Evolutionary conservation across 2,329 filamentous ascomycete species (phyloP), one percentile per base, ranked within the genome.

Genomic region (Diaporthe sp.): DNA sequence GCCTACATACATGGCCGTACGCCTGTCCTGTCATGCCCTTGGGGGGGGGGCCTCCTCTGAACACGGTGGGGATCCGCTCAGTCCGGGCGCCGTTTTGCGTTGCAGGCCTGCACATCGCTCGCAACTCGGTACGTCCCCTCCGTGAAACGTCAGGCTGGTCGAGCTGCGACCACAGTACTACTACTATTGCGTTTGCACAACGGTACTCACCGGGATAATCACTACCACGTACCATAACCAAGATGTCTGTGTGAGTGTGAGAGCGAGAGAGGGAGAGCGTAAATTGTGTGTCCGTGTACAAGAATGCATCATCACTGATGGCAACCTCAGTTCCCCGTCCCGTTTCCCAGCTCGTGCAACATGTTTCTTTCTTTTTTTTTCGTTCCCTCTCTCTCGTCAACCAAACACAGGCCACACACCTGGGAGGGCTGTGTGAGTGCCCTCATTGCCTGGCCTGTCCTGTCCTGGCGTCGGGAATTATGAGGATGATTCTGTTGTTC

Each of bases 11-110:
- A 38, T 67, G 13, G 45, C 45, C 30, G 60, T 66, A 66, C 25
- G 42, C 38, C 54, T 58, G 42, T 57, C 40, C 55, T 40, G 52
- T 28, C 52, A 28, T 58, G 35, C 6, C n/a, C 15, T 17, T 3
- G 30, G 38, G 35, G 35, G 35, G 35, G 35, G 35, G 35, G 35
- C 35, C 35, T n/a, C n/a, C 25, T n/a, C 57, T 47, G 67, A 73
- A 68, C 66, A 69, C 66, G 71, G 67, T 47, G 50, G 60, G 61
- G 52, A 42, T 68, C 74, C 74, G 71, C 74, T 57, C 47, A 64
- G 60, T 66, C 61, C 61, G 70, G 60, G 69, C 68, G 55, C 72
- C 72, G 72, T 55, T 68, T 64, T 61, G 55, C 54, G 30, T 50
- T 33, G 50, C 33, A 52, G 64, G 64, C 64, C 22, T 68, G 64